Evolutionary conservation across 2,329 filamentous ascomycete species (phyloP).

Genomic region (Phaeosphaeria sp.): DNA sequence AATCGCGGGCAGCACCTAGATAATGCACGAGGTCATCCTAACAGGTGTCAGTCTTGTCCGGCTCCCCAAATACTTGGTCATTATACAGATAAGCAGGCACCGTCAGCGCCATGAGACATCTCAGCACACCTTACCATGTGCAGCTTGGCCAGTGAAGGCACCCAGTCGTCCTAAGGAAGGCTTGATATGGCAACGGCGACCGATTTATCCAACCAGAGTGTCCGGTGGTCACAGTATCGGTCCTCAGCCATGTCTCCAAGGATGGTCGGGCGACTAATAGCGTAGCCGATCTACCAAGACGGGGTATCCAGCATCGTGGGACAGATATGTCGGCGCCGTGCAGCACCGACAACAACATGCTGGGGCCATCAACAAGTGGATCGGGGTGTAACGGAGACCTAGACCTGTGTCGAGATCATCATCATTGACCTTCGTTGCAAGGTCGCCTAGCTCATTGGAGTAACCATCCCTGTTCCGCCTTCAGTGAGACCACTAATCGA

Average conservation of each 20-base stretch:
- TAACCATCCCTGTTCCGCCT: constrained; percentile 5
- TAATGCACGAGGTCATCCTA: constrained; percentile 16
- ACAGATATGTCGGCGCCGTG: constrained; percentile 18
- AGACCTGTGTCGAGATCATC: constrained; percentile 20
- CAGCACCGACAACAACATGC: constrained; percentile 31
- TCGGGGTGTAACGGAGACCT: constrained; percentile 13
- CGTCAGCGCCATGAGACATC: constrained; percentile 9
- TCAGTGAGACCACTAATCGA: not conserved
- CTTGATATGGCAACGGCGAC: constrained; percentile 7
- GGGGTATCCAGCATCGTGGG: constrained; percentile 14
- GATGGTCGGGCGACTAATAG: constrained; percentile 1
- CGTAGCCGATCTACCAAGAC: constrained; percentile 9
- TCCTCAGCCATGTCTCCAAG: not conserved
- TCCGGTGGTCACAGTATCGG: not conserved
- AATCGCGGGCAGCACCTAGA: constrained; percentile 17
- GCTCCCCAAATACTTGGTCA: constrained; percentile 27
- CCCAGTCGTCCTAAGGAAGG: constrained; percentile 1
- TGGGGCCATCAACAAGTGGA: constrained; percentile 14
- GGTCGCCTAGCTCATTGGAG: constrained; percentile 2
- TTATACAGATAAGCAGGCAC: constrained; percentile 12
- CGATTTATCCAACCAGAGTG: constrained; percentile 9
- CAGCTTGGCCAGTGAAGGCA: constrained; percentile 6
- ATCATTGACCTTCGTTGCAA: constrained; percentile 9
- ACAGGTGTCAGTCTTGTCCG: constrained; percentile 19
- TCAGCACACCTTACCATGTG: constrained; percentile 8